Base-by-base conservation (phyloP, 1,284 basidiomycete genomes). In the Ustilago bromivora region DNA sequence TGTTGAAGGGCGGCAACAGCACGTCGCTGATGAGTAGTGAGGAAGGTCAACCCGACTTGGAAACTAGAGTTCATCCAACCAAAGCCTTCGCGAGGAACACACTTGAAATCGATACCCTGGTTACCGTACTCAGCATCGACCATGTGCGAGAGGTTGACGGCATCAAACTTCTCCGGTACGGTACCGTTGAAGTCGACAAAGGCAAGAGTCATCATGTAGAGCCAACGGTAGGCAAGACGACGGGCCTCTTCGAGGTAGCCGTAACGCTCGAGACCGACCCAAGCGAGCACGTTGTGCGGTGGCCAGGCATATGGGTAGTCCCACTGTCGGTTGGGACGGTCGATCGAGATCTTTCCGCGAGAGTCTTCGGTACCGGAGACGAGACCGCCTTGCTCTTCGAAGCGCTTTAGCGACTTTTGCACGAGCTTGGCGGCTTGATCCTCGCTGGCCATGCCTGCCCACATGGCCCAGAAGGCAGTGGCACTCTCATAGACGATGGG, bases 81-180 rank as follows among this genome's bases (percentile, higher is more conserved):
- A 83, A 99, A 99, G 61, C 96, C 96, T 88, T 98, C 96, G 28
- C 95, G 90, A 58, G 95, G 95, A 40, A 98, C 83, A 52, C 75
- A 85, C 57, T 95, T 94, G 88, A 98, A 98, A 88, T 98, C 95
- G 80, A 96, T 90, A 61, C 96, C 96, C 87, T 99, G 96, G 87
- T 98, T 99, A 13, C 96, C 97, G 86, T 98, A 98, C 88, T 99
- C 96, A 52, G 96, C 96, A 84, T 96, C 95, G 5, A 99, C 96
- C 69, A 98, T 89, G 87, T 98, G 96, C 3, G 94, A 95, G 23
- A 96, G 89, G 85, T 92, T 93, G 79, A 98, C 96, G 0, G 95
- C 96, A 83, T 99, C 96, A 85, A 98, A 98, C 90, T 98, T 98
- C 88, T 98, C 96, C 0, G 96, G 95, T 3, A 98, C 95, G 46